These are phyloP conservation scores for Starmerella scarabaei DNA, from an alignment of 805 yeast genomes.

Conservation along the genomic window DNA sequence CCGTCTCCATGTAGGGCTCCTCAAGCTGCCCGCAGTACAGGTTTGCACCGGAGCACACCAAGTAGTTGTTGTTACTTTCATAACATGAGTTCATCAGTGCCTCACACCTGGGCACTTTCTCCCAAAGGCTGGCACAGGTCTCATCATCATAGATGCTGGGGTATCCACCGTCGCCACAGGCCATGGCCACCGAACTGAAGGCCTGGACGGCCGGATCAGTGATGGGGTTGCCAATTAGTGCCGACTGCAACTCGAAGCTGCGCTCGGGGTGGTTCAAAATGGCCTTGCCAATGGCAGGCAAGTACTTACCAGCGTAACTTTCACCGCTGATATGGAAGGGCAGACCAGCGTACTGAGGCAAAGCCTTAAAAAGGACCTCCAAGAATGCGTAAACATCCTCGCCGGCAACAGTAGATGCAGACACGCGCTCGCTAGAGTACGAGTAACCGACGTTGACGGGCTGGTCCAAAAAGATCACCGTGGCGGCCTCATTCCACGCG, in stretches of 20 bases:
- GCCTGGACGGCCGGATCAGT: constrained; percentile 78
- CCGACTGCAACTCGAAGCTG: constrained; percentile 59
- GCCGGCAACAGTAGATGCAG: constrained; percentile 47
- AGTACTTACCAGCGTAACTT: constrained; percentile 89
- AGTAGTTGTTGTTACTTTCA: constrained; percentile 45
- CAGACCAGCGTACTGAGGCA: constrained; percentile 52
- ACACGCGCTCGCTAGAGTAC: constrained; percentile 35
- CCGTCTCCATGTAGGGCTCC: constrained; percentile 72
- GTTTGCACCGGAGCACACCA: constrained; percentile 85
- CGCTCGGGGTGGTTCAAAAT: constrained; percentile 48
- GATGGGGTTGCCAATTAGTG: constrained; percentile 85
- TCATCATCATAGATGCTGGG: constrained; percentile 64
- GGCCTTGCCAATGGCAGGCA: constrained; percentile 67
- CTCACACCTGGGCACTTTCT: constrained; percentile 63
- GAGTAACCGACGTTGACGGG: constrained; percentile 94
- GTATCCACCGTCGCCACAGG: constrained; percentile 81
- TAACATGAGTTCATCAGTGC: constrained; percentile 69
- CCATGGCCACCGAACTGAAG: constrained; percentile 81
- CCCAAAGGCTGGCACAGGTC: constrained; percentile 60
- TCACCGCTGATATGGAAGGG: constrained; percentile 86
- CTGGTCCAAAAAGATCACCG: constrained; percentile 85
- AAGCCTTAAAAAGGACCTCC: constrained; percentile 72
- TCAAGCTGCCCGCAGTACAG: constrained; percentile 66
- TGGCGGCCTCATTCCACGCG: constrained; percentile 89
- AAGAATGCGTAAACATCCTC: constrained; percentile 81